phyloP scores from a whole-genome alignment of 257 asterid species.

The Eucommia ulmoides region DNA sequence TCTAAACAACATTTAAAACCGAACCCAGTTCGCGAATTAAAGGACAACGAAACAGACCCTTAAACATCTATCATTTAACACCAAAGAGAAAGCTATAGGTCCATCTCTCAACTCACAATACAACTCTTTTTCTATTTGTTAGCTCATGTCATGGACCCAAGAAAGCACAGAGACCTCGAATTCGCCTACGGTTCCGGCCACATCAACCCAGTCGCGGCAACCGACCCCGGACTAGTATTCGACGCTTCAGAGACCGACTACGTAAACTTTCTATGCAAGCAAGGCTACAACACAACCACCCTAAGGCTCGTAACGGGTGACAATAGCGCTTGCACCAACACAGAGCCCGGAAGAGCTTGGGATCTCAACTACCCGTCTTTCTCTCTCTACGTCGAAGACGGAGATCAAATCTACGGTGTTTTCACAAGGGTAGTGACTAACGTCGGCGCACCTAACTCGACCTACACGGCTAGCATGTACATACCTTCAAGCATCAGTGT shows the following conservation, averaged over 20 bases:
- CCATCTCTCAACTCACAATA: no score
- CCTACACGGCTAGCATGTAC: slow-evolving; percentile 14
- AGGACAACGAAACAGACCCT: no score
- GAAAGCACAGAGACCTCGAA: slow-evolving; percentile 6
- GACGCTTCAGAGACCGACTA: slow-evolving; percentile 32
- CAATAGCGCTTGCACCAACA: slow-evolving; percentile 21
- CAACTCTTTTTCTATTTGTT: no score
- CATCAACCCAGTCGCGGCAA: slow-evolving; percentile 25
- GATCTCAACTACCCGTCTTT: slow-evolving; percentile 41
- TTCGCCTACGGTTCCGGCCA: neutral
- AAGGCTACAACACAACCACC: slow-evolving; percentile 31
- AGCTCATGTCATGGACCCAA: neutral
- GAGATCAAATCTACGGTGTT: slow-evolving; percentile 15
- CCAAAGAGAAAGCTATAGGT: no score
- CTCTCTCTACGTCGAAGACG: slow-evolving; percentile 32
- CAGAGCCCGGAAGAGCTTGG: slow-evolving; percentile 29
- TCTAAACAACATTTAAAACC: no score
- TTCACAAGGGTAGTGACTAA: slow-evolving; percentile 32
- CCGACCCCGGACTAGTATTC: slow-evolving; percentile 32
- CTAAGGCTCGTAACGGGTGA: slow-evolving; percentile 32
- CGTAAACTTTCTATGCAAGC: slow-evolving; percentile 37
- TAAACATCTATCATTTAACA: no score
- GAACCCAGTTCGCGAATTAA: no score
- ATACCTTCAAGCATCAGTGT: slow-evolving; percentile 9
- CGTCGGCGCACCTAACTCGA: slow-evolving; percentile 33